Base-by-base conservation (phyloP, 345 rosid genomes). In the Populus davidiana region DNA sequence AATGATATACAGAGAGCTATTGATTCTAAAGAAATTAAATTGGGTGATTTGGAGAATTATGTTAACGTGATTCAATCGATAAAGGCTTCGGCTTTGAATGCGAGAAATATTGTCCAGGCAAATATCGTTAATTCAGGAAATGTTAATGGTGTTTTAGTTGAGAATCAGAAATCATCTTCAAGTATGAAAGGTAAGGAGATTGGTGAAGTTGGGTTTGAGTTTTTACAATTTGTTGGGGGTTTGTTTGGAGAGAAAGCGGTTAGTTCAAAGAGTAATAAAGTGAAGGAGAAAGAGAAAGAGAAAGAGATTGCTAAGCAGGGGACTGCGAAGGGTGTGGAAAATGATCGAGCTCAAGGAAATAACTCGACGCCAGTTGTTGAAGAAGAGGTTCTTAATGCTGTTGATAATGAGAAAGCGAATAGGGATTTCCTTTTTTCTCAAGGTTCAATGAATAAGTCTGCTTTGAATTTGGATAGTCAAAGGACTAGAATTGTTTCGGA, bases 21-120 rank as follows among this genome's bases (percentile, higher is more conserved):
- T 80, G 88, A 88, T 67, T 67, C 83, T 82, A 85, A 80, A 66
- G 81, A 76, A 70, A 82, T 89, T 70, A 81, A 77, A 50, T 7
- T 76, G 38, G 29, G 35, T 70, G 92, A 89, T 79, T 80, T 89
- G 80, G 85, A 86, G 70, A 83, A 69, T 69, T 91, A 80, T 79
- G 82, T 82, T 59, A 66, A 68, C 80, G 85, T 78, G 25, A 78
- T 89, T 25, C 86, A 89, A 77, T 83, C 86, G 4, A 81, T 91
- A 52, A 80, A 83, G 81, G 49, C 67, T 17, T 85, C 80, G 1
- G 86, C 88, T 73, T 82, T 66, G 33, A 78, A 78, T 78, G 86
- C 85, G 52, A 85, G 89, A 84, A 78, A 70, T 79, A 39, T 43
- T 35, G 78, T 79, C n/a, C 77, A 80, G 74, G 82, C 72, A 29